Evolutionary conservation across 371 early-diverging fungal genomes (phyloP), one percentile per base, ranked within the genome.

Genomic region (Mortierella sp.): DNA sequence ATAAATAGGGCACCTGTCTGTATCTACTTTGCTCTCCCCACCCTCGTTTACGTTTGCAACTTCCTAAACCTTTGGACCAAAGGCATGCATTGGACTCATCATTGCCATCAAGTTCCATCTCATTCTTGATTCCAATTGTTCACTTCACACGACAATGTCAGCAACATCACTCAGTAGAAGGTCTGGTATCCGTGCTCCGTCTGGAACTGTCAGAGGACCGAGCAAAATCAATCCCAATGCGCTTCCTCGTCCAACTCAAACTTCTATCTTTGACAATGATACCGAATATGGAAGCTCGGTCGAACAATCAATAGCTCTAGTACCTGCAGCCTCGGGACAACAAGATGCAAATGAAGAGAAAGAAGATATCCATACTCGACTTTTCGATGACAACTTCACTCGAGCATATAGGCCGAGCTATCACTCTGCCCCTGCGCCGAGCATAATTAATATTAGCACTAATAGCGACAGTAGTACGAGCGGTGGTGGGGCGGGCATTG

Each of bases 331-430:
- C 16, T 63, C 63, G 6, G 66, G 14, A 16, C 66, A 55, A 20
- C 30, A 55, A 4, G 55, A 0, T 16, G n/a, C 30, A 18, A 24
- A 43, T 45, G 59, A 35, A 35, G 52, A 73, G 9, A 51, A 62
- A 14, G 37, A 70, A 26, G 59, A 66, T 14, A 64, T 75, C 14
- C 71, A 49, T 22, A 70, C 76, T 3, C 62, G 66, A 8, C 63
- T 75, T 26, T 63, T 75, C n/a, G 28, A 62, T 14, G 76, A 75
- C 28, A 26, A 54, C 62, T 75, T 75, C 37, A 54, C 76, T 32
- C 76, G 70, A 11, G 71, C 32, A 8, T 75, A 75, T 47, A 18
- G 45, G n/a, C 76, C 70, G 10, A 70, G 60, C 39, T 70, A 61
- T 28, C 26, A 68, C 30, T 45, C 52, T 37, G 40, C 30, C 0